Evolutionary conservation across 75 land plant species (phyloP).

Genomic region (Pinus tabuliformis): DNA sequence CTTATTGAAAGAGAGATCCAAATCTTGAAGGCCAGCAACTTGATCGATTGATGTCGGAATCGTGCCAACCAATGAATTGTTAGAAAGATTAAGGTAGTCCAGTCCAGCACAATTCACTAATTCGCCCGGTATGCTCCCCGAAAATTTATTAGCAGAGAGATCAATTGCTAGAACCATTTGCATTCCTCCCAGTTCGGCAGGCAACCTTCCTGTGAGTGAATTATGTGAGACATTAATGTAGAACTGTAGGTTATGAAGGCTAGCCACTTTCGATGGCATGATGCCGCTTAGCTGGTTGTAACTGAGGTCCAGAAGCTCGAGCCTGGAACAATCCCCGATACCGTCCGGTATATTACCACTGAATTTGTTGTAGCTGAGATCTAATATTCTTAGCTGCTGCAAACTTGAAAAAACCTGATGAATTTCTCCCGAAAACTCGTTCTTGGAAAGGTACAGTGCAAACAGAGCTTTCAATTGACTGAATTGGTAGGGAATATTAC

Average conservation of each 20-base stretch:
- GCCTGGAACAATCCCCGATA: background rate
- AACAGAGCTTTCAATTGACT: slow-evolving; percentile 7
- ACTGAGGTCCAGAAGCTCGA: background rate
- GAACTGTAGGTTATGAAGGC: background rate
- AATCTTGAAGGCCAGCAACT: background rate
- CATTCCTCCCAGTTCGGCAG: slow-evolving; percentile 35
- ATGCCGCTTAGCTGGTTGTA: background rate
- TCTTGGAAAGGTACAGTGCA: background rate
- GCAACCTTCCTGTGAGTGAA: slow-evolving; percentile 54
- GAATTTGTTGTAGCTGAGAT: background rate
- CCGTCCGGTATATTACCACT: background rate
- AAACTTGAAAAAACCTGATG: too few relatives aligned
- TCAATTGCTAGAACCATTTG: slow-evolving; percentile 45
- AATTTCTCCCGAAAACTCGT: background rate
- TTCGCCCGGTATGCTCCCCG: slow-evolving; percentile 52
- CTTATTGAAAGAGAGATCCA: background rate
- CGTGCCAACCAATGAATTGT: slow-evolving; percentile 56
- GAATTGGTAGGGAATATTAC: background rate
- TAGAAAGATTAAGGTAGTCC: slow-evolving; percentile 55
- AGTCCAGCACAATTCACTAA: slow-evolving; percentile 33
- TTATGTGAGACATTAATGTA: slow-evolving; percentile 20
- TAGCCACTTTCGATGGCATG: background rate
- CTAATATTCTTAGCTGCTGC: too few relatives aligned
- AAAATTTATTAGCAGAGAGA: slow-evolving; percentile 64
- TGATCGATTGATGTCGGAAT: slow-evolving; percentile 53